Base-by-base conservation (phyloP, 2,329 filamentous ascomycete species). In the Aspergillus flavus region DNA sequence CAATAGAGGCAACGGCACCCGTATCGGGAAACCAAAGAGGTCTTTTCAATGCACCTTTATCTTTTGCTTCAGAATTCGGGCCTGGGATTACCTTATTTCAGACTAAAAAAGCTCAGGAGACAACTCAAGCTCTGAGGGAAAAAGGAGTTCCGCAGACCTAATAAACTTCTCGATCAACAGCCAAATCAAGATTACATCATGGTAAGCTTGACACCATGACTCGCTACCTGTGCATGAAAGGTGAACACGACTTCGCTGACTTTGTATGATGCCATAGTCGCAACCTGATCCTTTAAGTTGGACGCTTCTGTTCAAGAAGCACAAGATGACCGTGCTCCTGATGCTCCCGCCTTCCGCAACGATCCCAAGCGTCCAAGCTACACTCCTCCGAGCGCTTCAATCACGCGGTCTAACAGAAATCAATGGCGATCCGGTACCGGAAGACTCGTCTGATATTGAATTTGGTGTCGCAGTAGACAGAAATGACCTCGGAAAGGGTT, bases 221-320 rank as follows among this genome's bases (percentile, higher is more conserved):
- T 57, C 43, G 30, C 26, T 28, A 23, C 21, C n/a, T 53, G 19
- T 23, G 12, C 6, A 9, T 21, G 28, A 4, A 11, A 19, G 7
- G 16, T 6, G 46, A 21, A 23, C 26, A 21, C 41, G 57, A 39
- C 21, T 39, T 30, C 56, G 50, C 53, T 62, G 57, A 65, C 53
- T 54, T 61, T 43, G 36, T 34, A 50, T 56, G 43, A 7, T 28
- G 16, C 30, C 10, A 61, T 39, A 73, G 66, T 63, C 66, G 26
- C 71, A 72, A 28, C 56, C 69, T 32, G 71, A 75, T 55, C 83
- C 87, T 52, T 79, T 83, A n/a, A 81, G 85, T 68, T 82, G 86
- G 70, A 91, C 90, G 11, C 80, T 94, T 61, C 85, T 89, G 64
- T 88, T 94, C 79, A 93, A 92, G 76, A 85, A 91, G 74, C 88